Conservation (phyloP, 148 eudicot genomes). For the Rhododendron molle region DNA sequence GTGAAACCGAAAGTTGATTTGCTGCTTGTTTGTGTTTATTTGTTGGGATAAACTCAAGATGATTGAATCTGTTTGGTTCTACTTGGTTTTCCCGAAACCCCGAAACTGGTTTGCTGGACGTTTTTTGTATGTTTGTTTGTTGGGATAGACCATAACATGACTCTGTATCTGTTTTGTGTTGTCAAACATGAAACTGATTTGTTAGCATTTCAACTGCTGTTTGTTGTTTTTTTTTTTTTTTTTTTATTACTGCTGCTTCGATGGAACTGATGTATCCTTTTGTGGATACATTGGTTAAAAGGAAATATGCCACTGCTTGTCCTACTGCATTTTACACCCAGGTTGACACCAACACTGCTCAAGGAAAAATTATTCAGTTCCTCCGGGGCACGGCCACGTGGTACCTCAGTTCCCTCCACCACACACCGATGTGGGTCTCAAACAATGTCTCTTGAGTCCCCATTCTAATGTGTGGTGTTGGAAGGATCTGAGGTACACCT, state of each 20-base stretch:
- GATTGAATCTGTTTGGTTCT: not conserved
- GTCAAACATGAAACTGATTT: not conserved
- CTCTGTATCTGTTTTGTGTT: not conserved
- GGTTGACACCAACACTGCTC: not conserved
- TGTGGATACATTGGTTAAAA: not conserved
- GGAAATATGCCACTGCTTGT: not conserved
- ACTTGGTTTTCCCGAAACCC: not conserved
- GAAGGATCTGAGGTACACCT: not conserved
- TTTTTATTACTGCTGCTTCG: not conserved
- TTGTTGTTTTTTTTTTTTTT: not conserved
- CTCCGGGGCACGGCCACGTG: too few relatives aligned
- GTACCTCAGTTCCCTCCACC: not conserved
- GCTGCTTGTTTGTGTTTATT: not conserved
- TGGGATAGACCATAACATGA: not conserved
- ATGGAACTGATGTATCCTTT: not conserved
- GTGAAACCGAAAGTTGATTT: not conserved
- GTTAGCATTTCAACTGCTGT: not conserved
- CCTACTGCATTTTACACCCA: not conserved
- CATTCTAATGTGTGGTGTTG: not conserved
- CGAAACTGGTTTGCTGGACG: not conserved
- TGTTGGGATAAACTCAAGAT: not conserved
- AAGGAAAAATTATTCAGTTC: too few relatives aligned
- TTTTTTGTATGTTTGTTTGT: not conserved
- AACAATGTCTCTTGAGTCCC: too few relatives aligned
- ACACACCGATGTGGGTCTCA: not conserved